Evolutionary conservation across 495 filamentous ascomycete species (phyloP), one percentile per base, ranked within the genome.

Genomic region (Apiosordaria backusii): DNA sequence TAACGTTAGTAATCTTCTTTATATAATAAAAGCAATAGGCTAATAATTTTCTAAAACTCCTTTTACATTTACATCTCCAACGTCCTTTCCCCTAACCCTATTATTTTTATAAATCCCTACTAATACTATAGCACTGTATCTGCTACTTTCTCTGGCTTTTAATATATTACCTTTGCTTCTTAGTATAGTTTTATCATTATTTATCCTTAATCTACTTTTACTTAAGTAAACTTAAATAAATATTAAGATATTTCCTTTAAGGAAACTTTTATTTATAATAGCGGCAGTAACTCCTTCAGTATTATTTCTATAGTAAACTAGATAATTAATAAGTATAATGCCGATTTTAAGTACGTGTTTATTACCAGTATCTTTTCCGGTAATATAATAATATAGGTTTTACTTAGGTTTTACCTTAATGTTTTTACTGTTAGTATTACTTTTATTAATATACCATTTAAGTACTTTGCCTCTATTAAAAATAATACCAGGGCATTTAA

Each of bases 321-420:
- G 69, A 76, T 80, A 0, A 65, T 85, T 16, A 59, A 60, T 54
- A 77, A 79, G 61, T 86, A 86, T 74, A 73, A 70, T 19, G 85
- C 66, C 19, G 83, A 87, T 64, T 27, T 79, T 6, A 66, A 64
- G 40, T 77, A 78, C 27, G 79, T 86, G 3, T 86, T 82, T 64
- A 83, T 79, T 4, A 84, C 80, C 27, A 84, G 84, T 6, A 77
- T 77, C 1, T 83, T 79, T 0, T 86, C 84, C 0, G 85, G 85
- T 15, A 84, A 78, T n/a, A 87, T 86, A 83, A 85, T 86, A 83
- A 85, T 82, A n/a, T 84, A 86, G 66, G 82, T 86, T 9, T 73
- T 88, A 66, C 79, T 81, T 4, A 85, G 81, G 4, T 76, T 83
- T 0, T 87, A 88, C 70, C 86, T 84, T 6, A 80, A 86, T 26